Conservation (phyloP, 306 rosid species). For the Vachellia pachyceras region DNA sequence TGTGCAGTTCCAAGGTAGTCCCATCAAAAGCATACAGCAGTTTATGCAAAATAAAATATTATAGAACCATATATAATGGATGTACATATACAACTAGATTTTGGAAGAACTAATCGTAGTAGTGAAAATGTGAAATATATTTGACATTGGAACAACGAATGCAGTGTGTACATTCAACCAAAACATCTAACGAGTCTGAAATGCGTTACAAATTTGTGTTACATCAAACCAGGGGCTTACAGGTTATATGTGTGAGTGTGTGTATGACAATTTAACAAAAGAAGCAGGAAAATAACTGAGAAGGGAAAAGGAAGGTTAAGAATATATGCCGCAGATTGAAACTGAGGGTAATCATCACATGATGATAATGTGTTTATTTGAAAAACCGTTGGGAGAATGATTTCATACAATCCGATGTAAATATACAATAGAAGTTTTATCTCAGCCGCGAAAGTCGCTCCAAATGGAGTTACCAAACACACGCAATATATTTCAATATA, state of each 20-base stretch:
- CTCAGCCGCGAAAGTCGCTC: too few relatives aligned
- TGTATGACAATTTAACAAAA: constrained; percentile 14
- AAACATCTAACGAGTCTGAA: constrained; percentile 23
- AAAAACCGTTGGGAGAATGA: too few relatives aligned
- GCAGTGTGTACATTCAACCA: constrained; percentile 27
- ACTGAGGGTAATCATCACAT: constrained; percentile 17
- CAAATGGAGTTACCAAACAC: too few relatives aligned
- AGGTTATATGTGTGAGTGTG: background rate
- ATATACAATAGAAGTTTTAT: too few relatives aligned
- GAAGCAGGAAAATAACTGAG: background rate
- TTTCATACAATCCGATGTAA: too few relatives aligned
- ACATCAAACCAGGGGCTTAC: constrained; percentile 27
- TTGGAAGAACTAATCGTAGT: background rate
- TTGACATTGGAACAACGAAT: constrained; percentile 25
- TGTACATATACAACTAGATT: background rate
- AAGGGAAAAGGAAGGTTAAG: background rate
- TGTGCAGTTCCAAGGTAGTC: constrained; percentile 5
- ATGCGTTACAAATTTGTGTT: constrained; percentile 25
- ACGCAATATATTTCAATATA: constrained; percentile 41
- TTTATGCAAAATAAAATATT: background rate
- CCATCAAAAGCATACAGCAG: too few relatives aligned
- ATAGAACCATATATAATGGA: background rate
- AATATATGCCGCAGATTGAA: constrained; percentile 21
- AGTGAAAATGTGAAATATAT: constrained; percentile 4
- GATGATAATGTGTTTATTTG: too few relatives aligned